Percentiles rank a stretch among this genome's conserved stretches.
These are phyloP conservation scores for Cryptococcus deneoformans DNA, from an alignment of 1,284 basidiomycete species.

Conservation along the genomic window DNA sequence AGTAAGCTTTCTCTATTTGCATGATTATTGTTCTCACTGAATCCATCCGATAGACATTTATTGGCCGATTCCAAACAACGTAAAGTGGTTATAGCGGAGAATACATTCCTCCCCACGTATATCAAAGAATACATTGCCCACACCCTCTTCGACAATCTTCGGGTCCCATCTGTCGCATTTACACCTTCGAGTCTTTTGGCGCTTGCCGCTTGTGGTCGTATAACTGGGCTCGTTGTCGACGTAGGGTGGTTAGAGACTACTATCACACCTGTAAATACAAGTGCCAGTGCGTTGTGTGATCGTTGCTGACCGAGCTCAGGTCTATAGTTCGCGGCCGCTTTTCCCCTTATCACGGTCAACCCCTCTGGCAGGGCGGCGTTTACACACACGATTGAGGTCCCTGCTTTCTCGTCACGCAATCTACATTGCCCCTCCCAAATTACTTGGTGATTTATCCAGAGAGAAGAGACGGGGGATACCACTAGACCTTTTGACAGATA, in stretches of 20 bases:
- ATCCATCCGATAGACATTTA: slow-evolving; percentile 61
- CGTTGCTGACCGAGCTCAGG: slow-evolving; percentile 54
- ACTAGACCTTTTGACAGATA: slow-evolving; percentile 22
- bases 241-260: slow-evolving; percentile 87
- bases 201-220: slow-evolving; percentile 77
- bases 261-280: slow-evolving; percentile 69
- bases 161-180: slow-evolving; percentile 77
- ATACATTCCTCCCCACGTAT: slow-evolving; percentile 76
- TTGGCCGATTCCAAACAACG: slow-evolving; percentile 90
- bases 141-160: slow-evolving; percentile 84
- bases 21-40: not conserved
- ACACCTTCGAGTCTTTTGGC: slow-evolving; percentile 80
- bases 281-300: not conserved
- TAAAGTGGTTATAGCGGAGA: slow-evolving; percentile 88
- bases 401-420: slow-evolving; percentile 75
- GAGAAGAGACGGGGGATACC: slow-evolving; percentile 16
- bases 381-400: slow-evolving; percentile 71
- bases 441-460: slow-evolving; percentile 52
- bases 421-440: slow-evolving; percentile 71
- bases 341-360: slow-evolving; percentile 76
- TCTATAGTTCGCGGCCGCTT: slow-evolving; percentile 80
- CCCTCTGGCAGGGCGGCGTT: slow-evolving; percentile 70
- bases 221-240: slow-evolving; percentile 90
- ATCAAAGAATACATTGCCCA: slow-evolving; percentile 85
- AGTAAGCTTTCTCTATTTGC: slow-evolving; percentile 58